Evolutionary conservation across 1,139 yeast genomes (phyloP).

Genomic region (Taphrina pruni): DNA sequence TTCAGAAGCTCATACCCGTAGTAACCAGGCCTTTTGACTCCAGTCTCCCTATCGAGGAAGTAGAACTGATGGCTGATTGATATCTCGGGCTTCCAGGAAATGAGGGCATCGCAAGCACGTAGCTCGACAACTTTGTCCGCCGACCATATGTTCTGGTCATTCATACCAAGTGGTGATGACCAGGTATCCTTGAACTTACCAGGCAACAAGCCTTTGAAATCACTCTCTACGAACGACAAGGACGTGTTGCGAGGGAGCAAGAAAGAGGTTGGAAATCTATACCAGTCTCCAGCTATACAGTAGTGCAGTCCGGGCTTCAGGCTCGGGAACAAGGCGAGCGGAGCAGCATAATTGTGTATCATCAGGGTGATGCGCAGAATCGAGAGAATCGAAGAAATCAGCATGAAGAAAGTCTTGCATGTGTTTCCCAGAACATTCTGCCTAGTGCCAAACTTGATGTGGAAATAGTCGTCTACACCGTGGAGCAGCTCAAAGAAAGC

Average conservation of each 20-base stretch:
- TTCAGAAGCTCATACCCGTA: conserved; percentile 20
- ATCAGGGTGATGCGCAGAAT: conserved; percentile 52
- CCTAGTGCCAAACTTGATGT: background rate
- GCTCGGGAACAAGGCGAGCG: conserved; percentile 50
- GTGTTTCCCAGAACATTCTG: background rate
- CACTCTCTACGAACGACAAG: conserved; percentile 70
- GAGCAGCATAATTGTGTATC: conserved; percentile 52
- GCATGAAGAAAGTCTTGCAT: conserved; percentile 16
- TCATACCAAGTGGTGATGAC: conserved; percentile 45
- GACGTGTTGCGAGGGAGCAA: conserved; percentile 69
- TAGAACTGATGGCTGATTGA: conserved; percentile 11
- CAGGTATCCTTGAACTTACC: conserved; percentile 65
- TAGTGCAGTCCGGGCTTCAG: conserved; percentile 32
- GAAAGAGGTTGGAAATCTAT: conserved; percentile 86
- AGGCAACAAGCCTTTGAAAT: conserved; percentile 86
- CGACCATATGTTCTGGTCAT: conserved; percentile 44
- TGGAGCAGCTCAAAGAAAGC: conserved; percentile 24
- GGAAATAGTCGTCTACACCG: conserved; percentile 2
- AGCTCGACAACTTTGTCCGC: conserved; percentile 17
- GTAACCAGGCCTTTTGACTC: conserved; percentile 12
- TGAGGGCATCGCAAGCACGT: conserved; percentile 15
- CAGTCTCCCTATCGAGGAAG: conserved; percentile 32
- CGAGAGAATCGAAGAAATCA: conserved; percentile 44
- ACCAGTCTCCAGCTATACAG: conserved; percentile 95
- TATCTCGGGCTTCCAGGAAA: conserved; percentile 13